These are phyloP conservation scores for Phytopythium mirpurense DNA, from an alignment of 352 stramenopile genomes.

Conservation along the genomic window DNA sequence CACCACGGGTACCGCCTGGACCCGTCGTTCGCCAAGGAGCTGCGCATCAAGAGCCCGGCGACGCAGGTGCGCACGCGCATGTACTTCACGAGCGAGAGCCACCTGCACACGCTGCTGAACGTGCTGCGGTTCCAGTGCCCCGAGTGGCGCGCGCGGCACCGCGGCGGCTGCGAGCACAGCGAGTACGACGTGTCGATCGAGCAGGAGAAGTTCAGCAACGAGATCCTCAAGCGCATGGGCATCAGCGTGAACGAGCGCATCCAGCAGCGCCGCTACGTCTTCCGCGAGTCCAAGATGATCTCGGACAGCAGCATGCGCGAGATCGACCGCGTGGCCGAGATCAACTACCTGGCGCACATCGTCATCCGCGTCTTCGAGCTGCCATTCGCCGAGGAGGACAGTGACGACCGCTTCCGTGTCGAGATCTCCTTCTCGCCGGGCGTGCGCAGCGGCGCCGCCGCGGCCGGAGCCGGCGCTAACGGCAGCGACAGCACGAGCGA, in stretches of 20 bases:
- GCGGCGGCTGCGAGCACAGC: conserved; percentile 45
- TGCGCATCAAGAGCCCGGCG: conserved; percentile 93
- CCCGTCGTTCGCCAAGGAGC: conserved; percentile 85
- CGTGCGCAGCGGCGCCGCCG: conserved; percentile 29
- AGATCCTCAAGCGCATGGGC: conserved; percentile 81
- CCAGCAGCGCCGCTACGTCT: conserved; percentile 76
- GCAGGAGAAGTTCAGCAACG: conserved; percentile 81
- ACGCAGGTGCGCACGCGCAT: conserved; percentile 93
- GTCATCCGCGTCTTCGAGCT: conserved; percentile 99
- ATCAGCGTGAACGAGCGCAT: conserved; percentile 80
- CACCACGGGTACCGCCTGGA: conserved; percentile 88
- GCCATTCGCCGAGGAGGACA: conserved; percentile 72
- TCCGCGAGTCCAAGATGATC: conserved; percentile 77
- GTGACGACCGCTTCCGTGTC: conserved; percentile 78
- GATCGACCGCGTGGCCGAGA: conserved; percentile 88
- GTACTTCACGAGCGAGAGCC: conserved; percentile 99
- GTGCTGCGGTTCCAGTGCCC: conserved; percentile 91
- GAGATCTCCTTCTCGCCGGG: conserved; percentile 84
- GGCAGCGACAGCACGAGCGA: conserved; percentile 10
- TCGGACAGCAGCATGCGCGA: conserved; percentile 60
- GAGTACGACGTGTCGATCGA: conserved; percentile 75
- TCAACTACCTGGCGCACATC: conserved; percentile 99
- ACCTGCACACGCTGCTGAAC: conserved; percentile 98
- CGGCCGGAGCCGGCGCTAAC: not conserved
- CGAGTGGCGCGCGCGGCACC: conserved; percentile 56